Evolutionary conservation across 306 rosid genomes (phyloP), one percentile per base, ranked within the genome.

Genomic region (Rosa multiflora): DNA sequence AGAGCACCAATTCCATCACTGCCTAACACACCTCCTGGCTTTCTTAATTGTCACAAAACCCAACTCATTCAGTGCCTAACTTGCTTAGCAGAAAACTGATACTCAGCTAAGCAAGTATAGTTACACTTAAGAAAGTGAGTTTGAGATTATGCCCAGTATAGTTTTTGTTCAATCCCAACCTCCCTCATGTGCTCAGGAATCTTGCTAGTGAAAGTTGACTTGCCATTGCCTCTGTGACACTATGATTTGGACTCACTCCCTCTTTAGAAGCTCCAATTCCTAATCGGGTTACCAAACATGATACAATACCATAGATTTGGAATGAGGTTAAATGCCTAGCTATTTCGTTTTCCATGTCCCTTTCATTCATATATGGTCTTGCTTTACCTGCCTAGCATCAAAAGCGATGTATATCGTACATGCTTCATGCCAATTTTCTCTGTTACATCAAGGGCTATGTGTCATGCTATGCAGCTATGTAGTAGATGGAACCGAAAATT

Each of bases 41-140:
- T 67, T 71, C 68, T 76, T 49, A 82, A 70, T 49, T 17, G 70
- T 70, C 70, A 70, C 15, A 29, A 64, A 46, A 61, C 14, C 17
- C 52, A 12, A 58, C 64, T 58, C 64, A 58, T 21, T 21, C 35
- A 35, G 1, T 80, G 83, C 93, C 97, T 80, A 94, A 94, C 88
- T 91, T 87, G 89, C 75, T 88, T 86, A 80, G 85, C 90, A 70
- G 8, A 82, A 72, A 86, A 83, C 40, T 76, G 85, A 82, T 61
- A 85, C 78, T 70, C 68, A 75, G 42, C 86, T 78, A 81, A 79
- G 83, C 72, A 69, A 81, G 78, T 73, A 67, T 70, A 77, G 81
- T 86, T 67, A 76, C 83, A 51, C 73, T 74, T 67, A 0, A 61
- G 49, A 92, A 90, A 87, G 93, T 23, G 35, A 62, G 44, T 77